These are phyloP conservation scores for Xylaria nigripes DNA, from an alignment of 495 filamentous ascomycete genomes.

Conservation along the genomic window DNA sequence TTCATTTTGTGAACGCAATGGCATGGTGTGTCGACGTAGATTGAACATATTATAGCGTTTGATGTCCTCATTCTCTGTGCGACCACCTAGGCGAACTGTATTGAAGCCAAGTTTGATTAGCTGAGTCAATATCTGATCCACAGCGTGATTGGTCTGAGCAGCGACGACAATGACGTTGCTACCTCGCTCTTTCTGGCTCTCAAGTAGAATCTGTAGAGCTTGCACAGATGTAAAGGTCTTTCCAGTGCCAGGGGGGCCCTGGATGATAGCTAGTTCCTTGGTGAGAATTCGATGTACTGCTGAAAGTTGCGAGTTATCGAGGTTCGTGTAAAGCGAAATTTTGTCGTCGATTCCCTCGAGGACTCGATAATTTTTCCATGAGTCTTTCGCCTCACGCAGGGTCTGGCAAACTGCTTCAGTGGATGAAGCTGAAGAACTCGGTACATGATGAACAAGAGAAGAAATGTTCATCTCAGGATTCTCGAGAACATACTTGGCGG, in stretches of 20 bases:
- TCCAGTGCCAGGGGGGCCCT: conserved; percentile 89
- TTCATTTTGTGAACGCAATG: not conserved
- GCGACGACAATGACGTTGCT: conserved; percentile 55
- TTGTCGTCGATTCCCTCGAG: conserved; percentile 36
- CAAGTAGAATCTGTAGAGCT: conserved; percentile 59
- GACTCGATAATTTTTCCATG: conserved; percentile 8
- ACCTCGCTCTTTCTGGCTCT: conserved; percentile 43
- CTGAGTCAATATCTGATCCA: conserved; percentile 73
- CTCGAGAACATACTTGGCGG: conserved; percentile 24
- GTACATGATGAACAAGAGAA: conserved; percentile 25
- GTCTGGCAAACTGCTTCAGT: conserved; percentile 32
- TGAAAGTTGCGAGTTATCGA: conserved; percentile 62
- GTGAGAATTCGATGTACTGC: conserved; percentile 66
- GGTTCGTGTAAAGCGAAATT: conserved; percentile 31
- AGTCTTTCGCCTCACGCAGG: conserved; percentile 33
- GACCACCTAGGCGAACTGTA: conserved; percentile 71
- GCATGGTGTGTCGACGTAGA: conserved; percentile 33
- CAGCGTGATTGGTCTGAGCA: conserved; percentile 87
- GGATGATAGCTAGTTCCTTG: conserved; percentile 67
- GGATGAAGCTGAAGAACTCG: conserved; percentile 19
- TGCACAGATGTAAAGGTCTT: conserved; percentile 73
- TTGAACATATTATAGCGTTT: conserved; percentile 58
- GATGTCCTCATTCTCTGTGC: conserved; percentile 57
- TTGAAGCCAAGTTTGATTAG: conserved; percentile 56
- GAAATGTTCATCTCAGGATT: conserved; percentile 29